These are phyloP conservation scores for Teratosphaeria pseudoeucalypti DNA, from an alignment of 2,329 filamentous ascomycete genomes.

Conservation along the genomic window DNA sequence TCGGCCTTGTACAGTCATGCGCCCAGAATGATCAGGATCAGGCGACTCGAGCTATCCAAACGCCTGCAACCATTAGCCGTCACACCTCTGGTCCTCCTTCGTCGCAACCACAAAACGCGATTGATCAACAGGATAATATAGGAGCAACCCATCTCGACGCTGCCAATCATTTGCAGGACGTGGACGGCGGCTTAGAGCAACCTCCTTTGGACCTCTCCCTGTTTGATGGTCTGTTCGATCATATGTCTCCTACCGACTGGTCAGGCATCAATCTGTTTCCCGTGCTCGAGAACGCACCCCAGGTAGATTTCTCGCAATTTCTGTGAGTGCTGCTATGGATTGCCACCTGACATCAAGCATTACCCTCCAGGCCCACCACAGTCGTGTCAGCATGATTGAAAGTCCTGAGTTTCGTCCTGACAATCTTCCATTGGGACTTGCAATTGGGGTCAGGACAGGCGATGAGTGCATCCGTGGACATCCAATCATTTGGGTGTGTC, in stretches of 20 bases:
- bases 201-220: conserved; percentile 1
- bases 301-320: background rate
- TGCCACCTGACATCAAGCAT: background rate
- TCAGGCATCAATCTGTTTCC: conserved; percentile 1
- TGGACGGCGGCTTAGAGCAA: background rate
- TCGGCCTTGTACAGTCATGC: conserved; percentile 12
- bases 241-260: background rate
- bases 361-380: conserved; percentile 7
- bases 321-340: background rate
- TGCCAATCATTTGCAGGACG: background rate
- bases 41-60: background rate
- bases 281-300: conserved; percentile 1
- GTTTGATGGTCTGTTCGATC: conserved; percentile 2
- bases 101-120: background rate
- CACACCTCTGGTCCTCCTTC: background rate
- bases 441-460: conserved; percentile 13
- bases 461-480: conserved; percentile 12
- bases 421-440: conserved; percentile 11
- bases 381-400: conserved; percentile 14
- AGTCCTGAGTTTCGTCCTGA: conserved; percentile 3
- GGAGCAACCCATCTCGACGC: background rate
- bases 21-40: background rate
- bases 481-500: conserved; percentile 13
- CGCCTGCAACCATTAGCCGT: background rate
- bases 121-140: background rate